These are phyloP conservation scores for Jimgerdemannia flammicorona DNA, from an alignment of 192 early-diverging fungal species.

Conservation along the genomic window DNA sequence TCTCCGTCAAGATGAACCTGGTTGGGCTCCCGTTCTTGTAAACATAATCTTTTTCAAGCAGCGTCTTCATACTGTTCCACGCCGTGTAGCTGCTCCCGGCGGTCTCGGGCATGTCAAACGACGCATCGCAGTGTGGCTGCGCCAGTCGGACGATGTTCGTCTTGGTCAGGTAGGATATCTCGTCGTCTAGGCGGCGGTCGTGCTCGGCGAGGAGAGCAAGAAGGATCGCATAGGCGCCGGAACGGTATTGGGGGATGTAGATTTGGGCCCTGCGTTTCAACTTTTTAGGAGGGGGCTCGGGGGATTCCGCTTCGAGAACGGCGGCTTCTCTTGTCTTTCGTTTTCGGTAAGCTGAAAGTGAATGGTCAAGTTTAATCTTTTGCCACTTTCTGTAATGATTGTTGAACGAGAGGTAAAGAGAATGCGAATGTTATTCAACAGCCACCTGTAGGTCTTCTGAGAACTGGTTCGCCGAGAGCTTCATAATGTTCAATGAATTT, in stretches of 20 bases:
- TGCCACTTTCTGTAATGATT: not conserved
- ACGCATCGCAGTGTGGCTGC: slow-evolving; percentile 63
- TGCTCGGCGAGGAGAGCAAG: slow-evolving; percentile 46
- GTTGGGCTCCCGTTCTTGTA: slow-evolving; percentile 57
- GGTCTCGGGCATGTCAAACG: slow-evolving; percentile 51
- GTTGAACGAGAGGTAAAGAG: no score
- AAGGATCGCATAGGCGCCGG: slow-evolving; percentile 80
- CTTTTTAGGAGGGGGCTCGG: not conserved
- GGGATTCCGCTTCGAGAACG: not conserved
- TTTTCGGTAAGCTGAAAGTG: not conserved
- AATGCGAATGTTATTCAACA: no score
- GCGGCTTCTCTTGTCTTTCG: slow-evolving; percentile 1
- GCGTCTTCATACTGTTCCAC: slow-evolving; percentile 74
- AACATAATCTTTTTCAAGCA: slow-evolving; percentile 65
- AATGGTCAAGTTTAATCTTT: not conserved
- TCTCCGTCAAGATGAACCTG: slow-evolving; percentile 66
- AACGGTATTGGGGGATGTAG: slow-evolving; percentile 77
- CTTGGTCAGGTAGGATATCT: slow-evolving; percentile 54
- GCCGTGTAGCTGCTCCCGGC: slow-evolving; percentile 59
- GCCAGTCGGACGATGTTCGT: slow-evolving; percentile 60
- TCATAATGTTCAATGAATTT: slow-evolving; percentile 49
- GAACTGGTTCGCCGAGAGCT: slow-evolving; percentile 46
- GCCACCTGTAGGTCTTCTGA: slow-evolving; percentile 8
- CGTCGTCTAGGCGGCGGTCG: slow-evolving; percentile 21
- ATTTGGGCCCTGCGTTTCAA: slow-evolving; percentile 10